Conservation (phyloP, 2,329 filamentous ascomycete genomes). For the Aspergillus brasiliensis region DNA sequence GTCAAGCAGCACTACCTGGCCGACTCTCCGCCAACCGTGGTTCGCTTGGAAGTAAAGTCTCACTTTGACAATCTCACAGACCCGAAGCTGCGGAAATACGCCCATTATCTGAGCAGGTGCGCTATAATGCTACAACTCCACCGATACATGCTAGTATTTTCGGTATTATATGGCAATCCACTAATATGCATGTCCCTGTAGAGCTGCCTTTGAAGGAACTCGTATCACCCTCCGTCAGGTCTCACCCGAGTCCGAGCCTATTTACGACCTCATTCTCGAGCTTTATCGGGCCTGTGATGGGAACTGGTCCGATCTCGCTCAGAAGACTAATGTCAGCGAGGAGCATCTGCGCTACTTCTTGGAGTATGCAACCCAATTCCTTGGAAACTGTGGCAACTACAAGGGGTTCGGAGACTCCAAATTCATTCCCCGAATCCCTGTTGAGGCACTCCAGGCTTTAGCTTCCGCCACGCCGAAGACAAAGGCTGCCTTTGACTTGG, state of each 20-base stretch:
- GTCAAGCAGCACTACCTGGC: constrained; percentile 73
- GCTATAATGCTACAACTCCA: constrained; percentile 24
- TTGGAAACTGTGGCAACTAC: constrained; percentile 82
- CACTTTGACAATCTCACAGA: constrained; percentile 72
- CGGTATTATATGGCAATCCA: neutral
- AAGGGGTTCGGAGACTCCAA: constrained; percentile 86
- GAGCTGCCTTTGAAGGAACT: constrained; percentile 74
- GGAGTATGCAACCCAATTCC: constrained; percentile 75
- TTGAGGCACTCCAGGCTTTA: constrained; percentile 65
- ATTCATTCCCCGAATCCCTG: constrained; percentile 72
- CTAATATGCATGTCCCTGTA: constrained; percentile 37
- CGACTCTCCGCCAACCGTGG: constrained; percentile 85
- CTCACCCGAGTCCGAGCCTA: constrained; percentile 77
- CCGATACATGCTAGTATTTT: neutral
- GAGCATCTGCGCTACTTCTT: constrained; percentile 69
- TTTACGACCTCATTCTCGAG: constrained; percentile 78
- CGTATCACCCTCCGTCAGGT: constrained; percentile 79
- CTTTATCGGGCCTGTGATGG: constrained; percentile 68
- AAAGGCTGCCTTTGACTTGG: constrained; percentile 65
- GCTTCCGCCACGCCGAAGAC: constrained; percentile 63
- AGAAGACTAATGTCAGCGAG: constrained; percentile 65
- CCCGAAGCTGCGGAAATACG: constrained; percentile 77
- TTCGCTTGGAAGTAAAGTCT: constrained; percentile 84
- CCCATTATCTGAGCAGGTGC: constrained; percentile 82
- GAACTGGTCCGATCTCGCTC: constrained; percentile 69